A percentile compares a stretch with the other conserved stretches of the same genome.
Evolutionary conservation across 129 eudicot species (phyloP).

Genomic region (Deinandra increscens): DNA sequence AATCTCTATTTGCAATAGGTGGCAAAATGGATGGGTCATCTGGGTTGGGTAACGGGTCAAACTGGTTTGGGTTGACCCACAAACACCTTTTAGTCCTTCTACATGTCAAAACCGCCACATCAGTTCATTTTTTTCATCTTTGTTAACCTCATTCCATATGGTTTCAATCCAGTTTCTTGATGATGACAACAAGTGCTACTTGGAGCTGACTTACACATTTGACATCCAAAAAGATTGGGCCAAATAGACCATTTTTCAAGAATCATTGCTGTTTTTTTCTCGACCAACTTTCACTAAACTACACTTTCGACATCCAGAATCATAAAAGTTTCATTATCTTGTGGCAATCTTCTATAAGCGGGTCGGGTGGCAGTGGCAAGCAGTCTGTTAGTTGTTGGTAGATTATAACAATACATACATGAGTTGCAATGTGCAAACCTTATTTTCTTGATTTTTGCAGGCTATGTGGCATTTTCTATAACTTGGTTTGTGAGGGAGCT

Average conservation of each 20-base stretch:
- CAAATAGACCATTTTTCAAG: slow-evolving; percentile 15
- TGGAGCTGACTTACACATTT: slow-evolving; percentile 52
- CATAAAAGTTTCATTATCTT: slow-evolving; percentile 2
- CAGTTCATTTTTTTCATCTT: slow-evolving; percentile 7
- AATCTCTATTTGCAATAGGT: neutral
- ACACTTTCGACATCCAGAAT: neutral
- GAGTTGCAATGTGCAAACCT: slow-evolving; percentile 36
- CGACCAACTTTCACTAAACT: neutral
- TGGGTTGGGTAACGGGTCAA: neutral
- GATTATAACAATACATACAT: slow-evolving; percentile 24
- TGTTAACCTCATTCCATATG: neutral
- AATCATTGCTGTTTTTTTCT: slow-evolving; percentile 7
- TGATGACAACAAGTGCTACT: slow-evolving; percentile 49
- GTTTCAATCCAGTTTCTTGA: slow-evolving; percentile 42
- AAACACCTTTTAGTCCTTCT: neutral
- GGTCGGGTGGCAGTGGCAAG: neutral
- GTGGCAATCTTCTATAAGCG: slow-evolving; percentile 13
- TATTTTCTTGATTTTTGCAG: slow-evolving; percentile 11
- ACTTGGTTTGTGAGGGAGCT: slow-evolving; percentile 17
- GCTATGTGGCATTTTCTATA: slow-evolving; percentile 21
- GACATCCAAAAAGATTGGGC: slow-evolving; percentile 59
- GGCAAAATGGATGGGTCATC: neutral
- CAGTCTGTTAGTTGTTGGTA: slow-evolving; percentile 22
- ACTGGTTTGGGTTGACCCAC: neutral
- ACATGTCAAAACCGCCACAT: neutral